phyloP scores from a whole-genome alignment of 441 rosid species.

The Pelargonium citronellum region DNA sequence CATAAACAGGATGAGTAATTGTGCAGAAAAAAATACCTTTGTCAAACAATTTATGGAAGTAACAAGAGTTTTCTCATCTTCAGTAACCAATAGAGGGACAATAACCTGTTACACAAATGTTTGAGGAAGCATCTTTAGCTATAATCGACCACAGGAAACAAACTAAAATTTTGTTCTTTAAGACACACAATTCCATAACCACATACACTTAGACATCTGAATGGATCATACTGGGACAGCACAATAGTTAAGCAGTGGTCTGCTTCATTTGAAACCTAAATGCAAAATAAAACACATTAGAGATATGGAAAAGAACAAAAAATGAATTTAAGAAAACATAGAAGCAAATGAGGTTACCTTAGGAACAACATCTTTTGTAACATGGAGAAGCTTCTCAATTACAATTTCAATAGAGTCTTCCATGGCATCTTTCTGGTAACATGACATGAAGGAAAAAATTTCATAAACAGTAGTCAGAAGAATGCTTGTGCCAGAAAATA shows the following conservation, averaged over 20 bases:
- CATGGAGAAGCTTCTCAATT: conserved; percentile 81
- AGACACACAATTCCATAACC: conserved; percentile 16
- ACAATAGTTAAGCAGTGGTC: conserved; percentile 77
- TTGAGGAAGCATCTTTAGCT: conserved; percentile 16
- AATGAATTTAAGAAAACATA: conserved; percentile 8
- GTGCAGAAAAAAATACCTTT: conserved; percentile 45
- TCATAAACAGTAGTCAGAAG: not conserved
- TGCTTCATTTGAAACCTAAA: conserved; percentile 76
- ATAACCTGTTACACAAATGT: conserved; percentile 54
- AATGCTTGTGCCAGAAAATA: not conserved
- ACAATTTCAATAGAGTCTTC: conserved; percentile 88
- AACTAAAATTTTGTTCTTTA: not conserved
- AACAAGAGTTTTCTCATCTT: conserved; percentile 89
- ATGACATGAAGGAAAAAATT: conserved; percentile 10
- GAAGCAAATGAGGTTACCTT: conserved; percentile 43
- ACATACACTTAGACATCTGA: conserved; percentile 91
- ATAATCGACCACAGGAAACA: not conserved
- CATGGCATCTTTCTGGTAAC: conserved; percentile 65
- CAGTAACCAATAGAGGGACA: conserved; percentile 80
- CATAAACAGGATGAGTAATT: not conserved
- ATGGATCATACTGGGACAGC: conserved; percentile 79
- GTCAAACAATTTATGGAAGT: conserved; percentile 89
- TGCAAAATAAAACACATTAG: conserved; percentile 10
- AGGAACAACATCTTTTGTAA: conserved; percentile 52
- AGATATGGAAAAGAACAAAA: conserved; percentile 24